Evolutionary conservation across 164 flowering plant genomes (phyloP).

Genomic region (Macadamia tetraphylla): DNA sequence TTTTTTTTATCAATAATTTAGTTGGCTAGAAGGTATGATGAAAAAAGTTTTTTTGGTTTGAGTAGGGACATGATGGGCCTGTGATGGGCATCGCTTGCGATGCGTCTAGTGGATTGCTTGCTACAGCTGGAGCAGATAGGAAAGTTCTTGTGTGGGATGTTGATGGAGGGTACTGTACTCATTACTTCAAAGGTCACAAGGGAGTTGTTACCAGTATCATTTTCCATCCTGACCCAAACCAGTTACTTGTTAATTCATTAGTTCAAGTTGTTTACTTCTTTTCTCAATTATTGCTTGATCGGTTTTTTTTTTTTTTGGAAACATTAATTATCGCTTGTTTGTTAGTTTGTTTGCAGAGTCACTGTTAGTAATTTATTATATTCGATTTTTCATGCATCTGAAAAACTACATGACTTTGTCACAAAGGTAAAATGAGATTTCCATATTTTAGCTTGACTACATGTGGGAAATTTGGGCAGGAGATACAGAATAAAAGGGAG

Average conservation of each 20-base stretch:
- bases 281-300: background rate
- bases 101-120: conserved; percentile 84
- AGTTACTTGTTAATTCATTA: conserved; percentile 43
- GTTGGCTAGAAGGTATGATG: too few relatives aligned
- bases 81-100: conserved; percentile 79
- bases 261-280: too few relatives aligned
- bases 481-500: too few relatives aligned
- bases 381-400: too few relatives aligned
- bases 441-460: too few relatives aligned
- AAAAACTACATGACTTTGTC: too few relatives aligned
- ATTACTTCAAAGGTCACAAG: conserved; percentile 79
- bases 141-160: conserved; percentile 96
- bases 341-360: too few relatives aligned
- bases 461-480: too few relatives aligned
- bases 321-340: too few relatives aligned
- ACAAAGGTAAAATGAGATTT: too few relatives aligned
- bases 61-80: conserved; percentile 88
- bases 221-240: conserved; percentile 72
- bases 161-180: conserved; percentile 90
- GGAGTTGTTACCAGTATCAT: conserved; percentile 63
- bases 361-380: too few relatives aligned
- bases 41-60: conserved; percentile 2
- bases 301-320: too few relatives aligned
- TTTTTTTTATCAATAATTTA: background rate
- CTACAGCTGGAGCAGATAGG: conserved; percentile 86